Conservation (phyloP, 2,329 filamentous ascomycete genomes). For the Chalaropsis thielavioides region DNA sequence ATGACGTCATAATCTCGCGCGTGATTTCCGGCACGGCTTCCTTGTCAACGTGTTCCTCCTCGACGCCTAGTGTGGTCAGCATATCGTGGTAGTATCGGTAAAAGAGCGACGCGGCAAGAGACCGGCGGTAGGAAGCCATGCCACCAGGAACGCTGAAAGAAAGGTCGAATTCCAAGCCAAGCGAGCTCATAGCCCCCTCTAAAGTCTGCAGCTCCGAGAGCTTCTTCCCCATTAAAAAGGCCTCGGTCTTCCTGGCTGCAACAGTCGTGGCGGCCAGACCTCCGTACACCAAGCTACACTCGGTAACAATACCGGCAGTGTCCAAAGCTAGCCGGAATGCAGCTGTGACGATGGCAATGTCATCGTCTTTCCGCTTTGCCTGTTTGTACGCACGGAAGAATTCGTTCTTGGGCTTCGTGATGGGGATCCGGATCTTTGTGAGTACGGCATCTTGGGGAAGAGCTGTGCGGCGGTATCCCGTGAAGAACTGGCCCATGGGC, state of each 20-base stretch:
- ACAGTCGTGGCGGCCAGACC: constrained; percentile 90
- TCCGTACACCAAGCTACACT: constrained; percentile 73
- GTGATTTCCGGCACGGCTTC: constrained; percentile 77
- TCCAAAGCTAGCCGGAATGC: constrained; percentile 63
- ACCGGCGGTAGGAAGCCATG: constrained; percentile 93
- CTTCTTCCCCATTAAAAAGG: constrained; percentile 60
- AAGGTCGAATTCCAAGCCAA: constrained; percentile 83
- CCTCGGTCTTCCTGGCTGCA: constrained; percentile 64
- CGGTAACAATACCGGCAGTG: constrained; percentile 53
- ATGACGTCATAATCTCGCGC: constrained; percentile 63
- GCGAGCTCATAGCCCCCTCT: constrained; percentile 74
- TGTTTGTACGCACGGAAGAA: constrained; percentile 89
- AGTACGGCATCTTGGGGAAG: constrained; percentile 72
- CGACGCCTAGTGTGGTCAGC: constrained; percentile 39
- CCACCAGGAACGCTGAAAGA: constrained; percentile 84
- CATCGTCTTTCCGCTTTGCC: constrained; percentile 91
- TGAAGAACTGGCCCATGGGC: constrained; percentile 88
- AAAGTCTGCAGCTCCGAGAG: constrained; percentile 71
- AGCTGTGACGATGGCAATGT: constrained; percentile 92
- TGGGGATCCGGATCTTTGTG: constrained; percentile 70
- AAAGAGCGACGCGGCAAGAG: constrained; percentile 83
- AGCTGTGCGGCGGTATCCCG: constrained; percentile 74
- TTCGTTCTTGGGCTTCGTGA: constrained; percentile 60
- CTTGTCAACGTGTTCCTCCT: constrained; percentile 42
- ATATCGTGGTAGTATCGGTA: constrained; percentile 94